Base-by-base conservation (phyloP, 208 protist species). In the Lotmaria passim region DNA sequence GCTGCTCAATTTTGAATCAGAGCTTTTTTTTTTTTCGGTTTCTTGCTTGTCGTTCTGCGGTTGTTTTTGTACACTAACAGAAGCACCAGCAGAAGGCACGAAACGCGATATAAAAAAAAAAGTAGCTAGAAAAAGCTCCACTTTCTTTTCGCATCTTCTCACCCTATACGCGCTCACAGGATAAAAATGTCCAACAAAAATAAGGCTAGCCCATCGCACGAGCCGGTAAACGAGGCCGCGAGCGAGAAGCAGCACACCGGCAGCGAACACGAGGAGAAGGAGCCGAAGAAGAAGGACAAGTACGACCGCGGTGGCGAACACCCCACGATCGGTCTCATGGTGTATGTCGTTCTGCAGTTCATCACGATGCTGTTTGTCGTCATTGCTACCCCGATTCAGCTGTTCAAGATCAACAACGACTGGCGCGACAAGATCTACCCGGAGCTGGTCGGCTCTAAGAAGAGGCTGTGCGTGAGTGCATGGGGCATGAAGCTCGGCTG, bases 401-500 rank as follows among this genome's bases (percentile, higher is more conserved):
- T 85, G 61, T 85, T 85, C 63, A 71, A 68, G 60, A 57, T 83
- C 21, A 66, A 78, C 55, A 19, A 61, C 23, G 26, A 31, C 31
- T 82, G 64, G 53, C 60, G 38, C n/a, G 38, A 63, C 51, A 81
- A 68, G 66, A 21, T 81, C 15, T 71, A 73, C 62, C 70, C 72
- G 19, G 41, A 30, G 5, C 47, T 62, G 7, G 62, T 51, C 2
- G 33, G 21, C 12, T 28, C 21, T 30, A 43, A 41, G 31, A 66
- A 71, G 62, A 15, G 56, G 24, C 74, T 86, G 12, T 89, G 86
- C 47, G 73, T 89, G 64, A 85, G 75, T 7, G 69, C 77, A 23
- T 91, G 82, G 81, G 86, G 86, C 39, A 69, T 81, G 69, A 82
- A 81, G 75, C 50, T 67, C 5, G 73, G 76, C 44, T 89, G 83